These are phyloP conservation scores for Amanita muscaria DNA, from an alignment of 768 basidiomycete species.

Conservation along the genomic window DNA sequence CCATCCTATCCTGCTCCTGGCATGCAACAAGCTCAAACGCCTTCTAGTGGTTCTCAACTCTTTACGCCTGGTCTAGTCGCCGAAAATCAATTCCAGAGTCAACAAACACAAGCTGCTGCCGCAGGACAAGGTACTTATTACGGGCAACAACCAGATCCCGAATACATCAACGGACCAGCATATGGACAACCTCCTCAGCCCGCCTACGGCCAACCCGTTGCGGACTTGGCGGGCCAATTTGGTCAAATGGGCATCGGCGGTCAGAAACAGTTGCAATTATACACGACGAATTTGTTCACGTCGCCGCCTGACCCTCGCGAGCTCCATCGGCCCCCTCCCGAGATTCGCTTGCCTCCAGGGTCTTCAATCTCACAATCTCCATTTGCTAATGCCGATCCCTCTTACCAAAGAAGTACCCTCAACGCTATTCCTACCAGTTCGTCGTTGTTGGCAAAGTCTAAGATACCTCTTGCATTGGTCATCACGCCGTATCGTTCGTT, in stretches of 20 bases:
- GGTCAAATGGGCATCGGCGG: conserved; percentile 78
- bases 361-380: conserved; percentile 73
- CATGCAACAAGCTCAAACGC: conserved; percentile 31
- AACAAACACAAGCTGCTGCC: conserved; percentile 41
- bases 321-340: conserved; percentile 73
- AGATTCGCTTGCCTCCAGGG: conserved; percentile 82
- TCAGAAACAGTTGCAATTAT: conserved; percentile 69
- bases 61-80: conserved; percentile 80
- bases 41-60: conserved; percentile 41
- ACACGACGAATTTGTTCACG: conserved; percentile 88
- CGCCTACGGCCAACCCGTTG: conserved; percentile 43
- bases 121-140: conserved; percentile 34
- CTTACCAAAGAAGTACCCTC: conserved; percentile 86
- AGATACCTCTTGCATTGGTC: conserved; percentile 83
- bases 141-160: conserved; percentile 36
- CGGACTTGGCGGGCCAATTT: conserved; percentile 76
- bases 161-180: conserved; percentile 33
- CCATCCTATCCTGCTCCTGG: conserved; percentile 31
- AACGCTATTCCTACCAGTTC: conserved; percentile 91
- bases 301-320: conserved; percentile 89
- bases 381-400: conserved; percentile 76
- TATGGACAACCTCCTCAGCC: conserved; percentile 30
- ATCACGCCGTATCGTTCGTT: conserved; percentile 86
- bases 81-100: conserved; percentile 58
- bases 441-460: conserved; percentile 79